phyloP scores from a whole-genome alignment of 495 filamentous ascomycete genomes.

The Penicillium desertorum region DNA sequence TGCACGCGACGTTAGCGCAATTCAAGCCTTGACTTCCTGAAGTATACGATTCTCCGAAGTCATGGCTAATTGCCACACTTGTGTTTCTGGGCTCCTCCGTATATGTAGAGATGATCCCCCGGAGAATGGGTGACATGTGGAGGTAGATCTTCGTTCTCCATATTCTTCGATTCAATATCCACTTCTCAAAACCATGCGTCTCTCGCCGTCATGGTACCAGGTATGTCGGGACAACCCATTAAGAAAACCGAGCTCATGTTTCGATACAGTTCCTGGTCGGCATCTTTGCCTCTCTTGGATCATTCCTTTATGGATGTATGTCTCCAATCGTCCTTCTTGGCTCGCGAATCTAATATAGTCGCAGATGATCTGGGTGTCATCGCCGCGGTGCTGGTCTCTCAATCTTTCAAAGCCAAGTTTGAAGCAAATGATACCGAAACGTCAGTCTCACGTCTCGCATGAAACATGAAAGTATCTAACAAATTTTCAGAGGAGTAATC shows the following conservation, averaged over 20 bases:
- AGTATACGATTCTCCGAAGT: background rate
- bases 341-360: slow-evolving; percentile 14
- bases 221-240: slow-evolving; percentile 28
- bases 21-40: background rate
- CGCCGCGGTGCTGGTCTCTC: slow-evolving; percentile 56
- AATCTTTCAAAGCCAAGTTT: slow-evolving; percentile 53
- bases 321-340: slow-evolving; percentile 16
- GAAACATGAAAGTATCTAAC: background rate
- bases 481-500: slow-evolving; percentile 53
- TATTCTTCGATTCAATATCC: slow-evolving; percentile 2
- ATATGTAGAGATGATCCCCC: slow-evolving; percentile 7
- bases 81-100: background rate
- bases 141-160: slow-evolving; percentile 21
- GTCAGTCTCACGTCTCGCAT: slow-evolving; percentile 36
- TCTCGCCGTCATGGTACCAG: slow-evolving; percentile 58
- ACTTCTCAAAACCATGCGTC: slow-evolving; percentile 43
- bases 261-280: slow-evolving; percentile 58
- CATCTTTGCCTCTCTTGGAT: slow-evolving; percentile 62
- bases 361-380: slow-evolving; percentile 57
- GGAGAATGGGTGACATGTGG: slow-evolving; percentile 12
- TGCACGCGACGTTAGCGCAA: background rate
- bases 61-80: background rate
- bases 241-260: background rate
- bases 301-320: slow-evolving; percentile 58
- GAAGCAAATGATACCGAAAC: slow-evolving; percentile 52